A percentile compares a stretch with the other conserved stretches of the same genome.
Conservation (phyloP, 345 rosid species). For the Bretschneidera sinensis region DNA sequence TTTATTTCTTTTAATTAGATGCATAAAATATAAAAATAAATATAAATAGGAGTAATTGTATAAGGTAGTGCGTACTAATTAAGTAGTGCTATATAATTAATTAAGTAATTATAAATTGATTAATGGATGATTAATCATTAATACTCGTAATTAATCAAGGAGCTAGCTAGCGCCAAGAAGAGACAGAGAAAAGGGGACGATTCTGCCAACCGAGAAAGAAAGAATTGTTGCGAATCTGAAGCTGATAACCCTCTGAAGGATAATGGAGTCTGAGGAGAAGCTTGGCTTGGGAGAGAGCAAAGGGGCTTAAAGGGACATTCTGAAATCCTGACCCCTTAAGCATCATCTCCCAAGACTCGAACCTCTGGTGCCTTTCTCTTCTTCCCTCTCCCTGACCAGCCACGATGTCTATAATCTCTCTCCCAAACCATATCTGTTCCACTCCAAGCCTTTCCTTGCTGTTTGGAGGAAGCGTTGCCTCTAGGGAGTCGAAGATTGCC, state of each 20-base stretch:
- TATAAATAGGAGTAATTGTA: too few relatives aligned
- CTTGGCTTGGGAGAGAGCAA: conserved; percentile 87
- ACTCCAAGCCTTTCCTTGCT: conserved; percentile 75
- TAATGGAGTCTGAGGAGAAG: conserved; percentile 86
- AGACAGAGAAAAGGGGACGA: conserved; percentile 82
- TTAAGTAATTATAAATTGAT: too few relatives aligned
- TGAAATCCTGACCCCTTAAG: conserved; percentile 59
- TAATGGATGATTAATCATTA: too few relatives aligned
- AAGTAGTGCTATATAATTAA: too few relatives aligned
- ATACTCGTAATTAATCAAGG: not conserved
- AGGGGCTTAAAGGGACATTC: conserved; percentile 71
- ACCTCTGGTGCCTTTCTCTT: conserved; percentile 56
- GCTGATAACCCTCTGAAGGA: conserved; percentile 91
- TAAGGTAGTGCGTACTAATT: too few relatives aligned
- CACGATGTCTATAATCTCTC: conserved; percentile 71
- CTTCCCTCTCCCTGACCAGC: conserved; percentile 57
- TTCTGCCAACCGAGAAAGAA: conserved; percentile 82
- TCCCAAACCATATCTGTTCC: conserved; percentile 86
- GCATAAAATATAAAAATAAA: too few relatives aligned
- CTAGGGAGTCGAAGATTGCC: conserved; percentile 76
- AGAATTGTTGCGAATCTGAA: conserved; percentile 55
- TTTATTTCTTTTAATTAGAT: too few relatives aligned
- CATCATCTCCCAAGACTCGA: conserved; percentile 71
- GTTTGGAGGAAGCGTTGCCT: conserved; percentile 87
- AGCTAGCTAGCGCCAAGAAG: conserved; percentile 66